Conservation (phyloP, 371 early-diverging fungal species). For the Dinochytrium kinnereticum region DNA sequence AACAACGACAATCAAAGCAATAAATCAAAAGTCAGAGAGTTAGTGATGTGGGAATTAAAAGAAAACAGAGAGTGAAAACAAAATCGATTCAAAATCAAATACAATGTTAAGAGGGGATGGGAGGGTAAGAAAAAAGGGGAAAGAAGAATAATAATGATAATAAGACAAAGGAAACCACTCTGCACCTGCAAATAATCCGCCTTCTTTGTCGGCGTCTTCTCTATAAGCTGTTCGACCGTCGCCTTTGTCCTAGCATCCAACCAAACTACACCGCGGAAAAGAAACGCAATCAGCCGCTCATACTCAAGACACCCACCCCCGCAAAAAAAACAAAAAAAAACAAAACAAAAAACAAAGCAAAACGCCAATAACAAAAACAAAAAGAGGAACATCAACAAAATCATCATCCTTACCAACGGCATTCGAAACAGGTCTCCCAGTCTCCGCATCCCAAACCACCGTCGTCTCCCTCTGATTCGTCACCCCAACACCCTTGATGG, state of each 20-base stretch:
- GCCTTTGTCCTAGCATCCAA: slow-evolving; percentile 85
- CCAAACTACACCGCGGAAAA: too few species aligned
- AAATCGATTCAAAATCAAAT: too few species aligned
- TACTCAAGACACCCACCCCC: too few species aligned
- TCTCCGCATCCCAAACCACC: slow-evolving; percentile 84
- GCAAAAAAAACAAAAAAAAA: too few species aligned
- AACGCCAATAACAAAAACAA: neutral
- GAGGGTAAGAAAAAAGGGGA: too few species aligned
- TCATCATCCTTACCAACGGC: slow-evolving; percentile 69
- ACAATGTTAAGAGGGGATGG: too few species aligned
- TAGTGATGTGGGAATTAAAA: too few species aligned
- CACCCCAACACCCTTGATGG: slow-evolving; percentile 86
- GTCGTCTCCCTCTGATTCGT: slow-evolving; percentile 97
- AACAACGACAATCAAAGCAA: neutral
- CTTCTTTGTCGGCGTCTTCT: slow-evolving; percentile 57
- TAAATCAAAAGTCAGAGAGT: too few species aligned
- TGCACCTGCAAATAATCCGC: slow-evolving; percentile 54
- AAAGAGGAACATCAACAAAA: neutral
- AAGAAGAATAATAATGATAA: too few species aligned
- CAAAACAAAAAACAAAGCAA: neutral
- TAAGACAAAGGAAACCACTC: too few species aligned
- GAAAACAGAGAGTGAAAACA: too few species aligned
- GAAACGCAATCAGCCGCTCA: too few species aligned
- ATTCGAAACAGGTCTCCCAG: slow-evolving; percentile 83
- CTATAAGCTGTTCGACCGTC: slow-evolving; percentile 69